These are phyloP conservation scores for Arabidopsis arenosa DNA, from an alignment of 345 rosid species.

Conservation along the genomic window DNA sequence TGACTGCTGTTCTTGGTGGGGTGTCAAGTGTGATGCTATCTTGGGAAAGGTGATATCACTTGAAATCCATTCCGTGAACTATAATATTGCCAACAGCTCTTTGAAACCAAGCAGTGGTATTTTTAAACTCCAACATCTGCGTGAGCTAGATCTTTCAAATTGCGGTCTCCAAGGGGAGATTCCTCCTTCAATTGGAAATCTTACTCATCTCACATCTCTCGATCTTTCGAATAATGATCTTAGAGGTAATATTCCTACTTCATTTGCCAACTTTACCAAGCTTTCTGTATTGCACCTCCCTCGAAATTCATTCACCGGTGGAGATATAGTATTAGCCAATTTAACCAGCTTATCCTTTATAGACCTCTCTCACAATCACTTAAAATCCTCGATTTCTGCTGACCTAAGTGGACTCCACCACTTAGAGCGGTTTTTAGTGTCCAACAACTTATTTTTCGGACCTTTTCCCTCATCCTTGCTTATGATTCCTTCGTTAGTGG, in stretches of 20 bases:
- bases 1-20: not conserved
- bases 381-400: not conserved
- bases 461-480: constrained; percentile 22
- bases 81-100: not conserved
- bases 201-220: not conserved
- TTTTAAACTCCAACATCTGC: not conserved
- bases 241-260: not conserved
- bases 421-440: not conserved
- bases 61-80: accelerated
- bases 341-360: not conserved
- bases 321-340: not conserved
- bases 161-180: not conserved
- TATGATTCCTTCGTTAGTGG: not conserved
- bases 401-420: constrained; percentile 7
- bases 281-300: no score
- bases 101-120: not conserved
- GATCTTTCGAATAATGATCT: not conserved
- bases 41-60: not conserved
- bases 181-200: not conserved
- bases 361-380: not conserved
- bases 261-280: not conserved
- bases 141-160: not conserved
- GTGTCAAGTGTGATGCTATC: not conserved
- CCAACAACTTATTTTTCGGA: not conserved
- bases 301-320: no score